Evolutionary conservation across 148 eudicot genomes (phyloP).

Genomic region (Drosera capensis): DNA sequence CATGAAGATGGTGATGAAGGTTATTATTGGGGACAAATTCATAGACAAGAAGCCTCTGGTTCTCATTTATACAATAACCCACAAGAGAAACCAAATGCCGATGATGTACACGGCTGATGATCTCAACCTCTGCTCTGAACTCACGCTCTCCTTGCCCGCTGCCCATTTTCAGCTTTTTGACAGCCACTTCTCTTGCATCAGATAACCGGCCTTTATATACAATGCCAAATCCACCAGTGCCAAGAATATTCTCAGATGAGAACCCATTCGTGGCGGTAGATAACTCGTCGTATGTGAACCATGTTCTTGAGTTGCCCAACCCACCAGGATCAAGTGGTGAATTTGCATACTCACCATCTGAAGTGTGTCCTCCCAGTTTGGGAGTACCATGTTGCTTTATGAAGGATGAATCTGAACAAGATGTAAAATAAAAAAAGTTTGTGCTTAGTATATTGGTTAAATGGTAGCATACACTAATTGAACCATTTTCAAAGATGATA

Average conservation of each 20-base stretch:
- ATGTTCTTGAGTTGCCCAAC: slow-evolving; percentile 43
- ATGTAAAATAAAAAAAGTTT: background rate
- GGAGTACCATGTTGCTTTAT: slow-evolving; percentile 20
- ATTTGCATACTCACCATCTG: slow-evolving; percentile 30
- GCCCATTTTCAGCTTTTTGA: slow-evolving; percentile 73
- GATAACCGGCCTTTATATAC: slow-evolving; percentile 69
- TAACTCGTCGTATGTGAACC: slow-evolving; percentile 77
- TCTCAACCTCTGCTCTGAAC: slow-evolving; percentile 93
- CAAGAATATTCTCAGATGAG: slow-evolving; percentile 51
- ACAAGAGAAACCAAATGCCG: slow-evolving; percentile 90
- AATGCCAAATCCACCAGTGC: slow-evolving; percentile 91
- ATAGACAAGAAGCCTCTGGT: slow-evolving; percentile 75
- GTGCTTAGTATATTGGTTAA: background rate
- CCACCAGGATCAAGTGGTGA: slow-evolving; percentile 39
- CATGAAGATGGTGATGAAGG: slow-evolving; percentile 79
- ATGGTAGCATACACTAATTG: background rate
- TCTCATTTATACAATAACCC: slow-evolving; percentile 80
- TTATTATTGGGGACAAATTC: slow-evolving; percentile 80
- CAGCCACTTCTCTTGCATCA: slow-evolving; percentile 90
- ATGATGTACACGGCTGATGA: slow-evolving; percentile 89
- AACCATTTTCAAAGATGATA: no score
- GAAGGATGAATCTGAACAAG: slow-evolving; percentile 27
- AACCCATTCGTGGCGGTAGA: slow-evolving; percentile 60
- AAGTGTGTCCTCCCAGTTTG: slow-evolving; percentile 20
- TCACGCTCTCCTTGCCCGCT: slow-evolving; percentile 98